Evolutionary conservation across 176 grass and related monocot genomes (phyloP).

Genomic region (Zea luxurians): DNA sequence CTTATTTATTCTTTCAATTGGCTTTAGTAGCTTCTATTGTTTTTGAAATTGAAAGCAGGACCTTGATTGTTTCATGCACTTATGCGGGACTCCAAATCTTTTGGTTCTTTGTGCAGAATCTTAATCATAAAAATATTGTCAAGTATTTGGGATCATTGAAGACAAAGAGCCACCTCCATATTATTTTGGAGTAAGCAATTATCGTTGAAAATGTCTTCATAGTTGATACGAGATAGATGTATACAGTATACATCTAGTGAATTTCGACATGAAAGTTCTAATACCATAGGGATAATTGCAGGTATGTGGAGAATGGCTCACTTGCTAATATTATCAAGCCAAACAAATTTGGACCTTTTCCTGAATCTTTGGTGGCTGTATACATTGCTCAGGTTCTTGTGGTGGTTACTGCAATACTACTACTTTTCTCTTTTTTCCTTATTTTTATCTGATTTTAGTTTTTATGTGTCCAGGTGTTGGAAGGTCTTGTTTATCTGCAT

Average conservation of each 20-base stretch:
- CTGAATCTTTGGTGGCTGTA: constrained; percentile 92
- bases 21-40: background rate
- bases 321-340: constrained; percentile 99
- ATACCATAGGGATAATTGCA: constrained; percentile 43
- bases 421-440: constrained; percentile 19
- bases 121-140: constrained; percentile 99
- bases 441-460: constrained; percentile 18
- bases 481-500: constrained; percentile 97
- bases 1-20: too few relatives aligned
- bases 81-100: constrained; percentile 18
- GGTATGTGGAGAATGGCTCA: constrained; percentile 98
- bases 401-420: constrained; percentile 14
- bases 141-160: constrained; percentile 94
- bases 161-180: constrained; percentile 94
- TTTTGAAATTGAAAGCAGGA: background rate
- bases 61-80: constrained; percentile 1
- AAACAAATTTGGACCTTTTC: constrained; percentile 99
- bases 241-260: background rate
- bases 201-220: constrained; percentile 4
- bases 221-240: constrained; percentile 16
- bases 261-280: constrained; percentile 31
- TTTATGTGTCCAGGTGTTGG: constrained; percentile 69
- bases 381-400: constrained; percentile 93
- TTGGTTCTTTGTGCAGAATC: constrained; percentile 62
- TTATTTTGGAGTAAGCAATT: constrained; percentile 88